Evolutionary conservation across 148 eudicot species (phyloP).

Genomic region (Fagopyrum tataricum): DNA sequence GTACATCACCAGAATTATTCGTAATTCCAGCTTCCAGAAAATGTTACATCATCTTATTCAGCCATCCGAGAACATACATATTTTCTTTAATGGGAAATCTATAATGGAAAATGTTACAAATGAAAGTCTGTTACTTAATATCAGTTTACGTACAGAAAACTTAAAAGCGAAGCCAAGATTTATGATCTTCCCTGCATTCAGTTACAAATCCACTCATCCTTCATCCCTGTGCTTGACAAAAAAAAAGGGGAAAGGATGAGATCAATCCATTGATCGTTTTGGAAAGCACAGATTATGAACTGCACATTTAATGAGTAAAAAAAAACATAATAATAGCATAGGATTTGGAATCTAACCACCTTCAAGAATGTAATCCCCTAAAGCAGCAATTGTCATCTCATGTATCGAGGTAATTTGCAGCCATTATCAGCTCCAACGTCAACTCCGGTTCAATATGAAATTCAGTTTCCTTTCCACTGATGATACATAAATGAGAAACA

Average conservation of each 20-base stretch:
- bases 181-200: background rate
- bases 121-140: background rate
- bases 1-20: background rate
- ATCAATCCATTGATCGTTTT: background rate
- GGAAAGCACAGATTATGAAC: background rate
- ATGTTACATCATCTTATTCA: background rate
- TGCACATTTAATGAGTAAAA: background rate
- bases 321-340: background rate
- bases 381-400: conserved; percentile 22
- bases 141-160: background rate
- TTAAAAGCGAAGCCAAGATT: background rate
- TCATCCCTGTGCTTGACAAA: background rate
- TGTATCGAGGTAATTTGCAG: conserved; percentile 94
- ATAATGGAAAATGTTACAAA: background rate
- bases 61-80: background rate
- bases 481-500: background rate
- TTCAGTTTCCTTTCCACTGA: conserved; percentile 94
- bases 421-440: conserved; percentile 98
- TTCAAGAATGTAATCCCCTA: conserved; percentile 10
- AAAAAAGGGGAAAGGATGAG: background rate
- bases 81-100: background rate
- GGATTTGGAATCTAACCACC: background rate
- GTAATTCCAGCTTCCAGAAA: background rate
- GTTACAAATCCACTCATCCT: background rate
- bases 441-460: conserved; percentile 97